These are phyloP conservation scores for Dichotomopilus funicola DNA, from an alignment of 2,329 filamentous ascomycete species.

Conservation along the genomic window DNA sequence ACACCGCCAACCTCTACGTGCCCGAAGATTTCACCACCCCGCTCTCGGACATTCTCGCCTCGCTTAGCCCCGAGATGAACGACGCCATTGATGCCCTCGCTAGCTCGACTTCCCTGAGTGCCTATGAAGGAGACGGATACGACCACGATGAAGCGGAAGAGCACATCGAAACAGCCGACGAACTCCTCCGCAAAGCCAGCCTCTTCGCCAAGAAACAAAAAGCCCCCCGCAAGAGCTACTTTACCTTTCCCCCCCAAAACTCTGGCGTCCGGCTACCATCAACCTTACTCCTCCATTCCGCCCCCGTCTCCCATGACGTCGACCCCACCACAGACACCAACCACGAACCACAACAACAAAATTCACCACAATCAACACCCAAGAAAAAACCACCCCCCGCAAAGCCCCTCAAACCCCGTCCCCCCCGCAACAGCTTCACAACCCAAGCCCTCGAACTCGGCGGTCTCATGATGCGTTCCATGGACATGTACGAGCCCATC, in stretches of 20 bases:
- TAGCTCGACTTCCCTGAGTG: not conserved
- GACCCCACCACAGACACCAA: conserved; percentile 1
- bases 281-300: conserved; percentile 42
- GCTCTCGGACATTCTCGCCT: not conserved
- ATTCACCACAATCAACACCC: not conserved
- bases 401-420: too few relatives aligned
- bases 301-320: not conserved
- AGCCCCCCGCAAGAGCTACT: conserved; percentile 34
- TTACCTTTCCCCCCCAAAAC: conserved; percentile 42
- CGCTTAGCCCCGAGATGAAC: conserved; percentile 1
- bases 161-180: conserved; percentile 2
- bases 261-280: conserved; percentile 46
- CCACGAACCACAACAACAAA: not conserved
- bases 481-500: conserved; percentile 37
- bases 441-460: conserved; percentile 43
- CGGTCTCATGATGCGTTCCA: conserved; percentile 42
- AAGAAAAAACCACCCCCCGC: too few relatives aligned
- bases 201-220: not conserved
- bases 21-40: conserved; percentile 37
- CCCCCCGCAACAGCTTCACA: conserved; percentile 36
- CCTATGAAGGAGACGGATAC: not conserved
- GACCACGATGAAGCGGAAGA: conserved; percentile 1
- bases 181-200: conserved; percentile 4
- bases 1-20: conserved; percentile 41
- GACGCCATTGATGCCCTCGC: conserved; percentile 13